Percentiles rank a stretch among this genome's conserved stretches.
These are phyloP conservation scores for Annulohypoxylon bovei DNA, from an alignment of 495 filamentous ascomycete genomes.

Conservation along the genomic window DNA sequence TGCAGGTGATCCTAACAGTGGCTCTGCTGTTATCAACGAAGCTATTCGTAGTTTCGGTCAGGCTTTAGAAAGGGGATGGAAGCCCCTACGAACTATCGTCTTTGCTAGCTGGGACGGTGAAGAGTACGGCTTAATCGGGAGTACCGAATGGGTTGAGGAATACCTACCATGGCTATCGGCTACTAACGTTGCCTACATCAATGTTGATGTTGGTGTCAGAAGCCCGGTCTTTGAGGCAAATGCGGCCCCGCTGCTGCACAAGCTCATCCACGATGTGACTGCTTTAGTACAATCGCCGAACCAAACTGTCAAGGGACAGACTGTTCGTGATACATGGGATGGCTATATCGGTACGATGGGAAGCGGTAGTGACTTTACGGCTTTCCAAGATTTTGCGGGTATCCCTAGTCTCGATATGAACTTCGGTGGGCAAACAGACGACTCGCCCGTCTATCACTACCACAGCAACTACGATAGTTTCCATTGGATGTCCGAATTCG, in stretches of 20 bases:
- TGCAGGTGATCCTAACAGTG: constrained; percentile 87
- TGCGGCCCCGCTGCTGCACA: constrained; percentile 82
- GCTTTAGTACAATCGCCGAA: constrained; percentile 81
- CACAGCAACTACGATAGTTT: constrained; percentile 95
- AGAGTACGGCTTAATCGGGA: constrained; percentile 92
- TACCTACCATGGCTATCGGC: constrained; percentile 83
- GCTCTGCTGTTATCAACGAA: constrained; percentile 90
- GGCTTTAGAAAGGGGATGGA: constrained; percentile 83
- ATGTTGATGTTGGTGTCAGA: constrained; percentile 83
- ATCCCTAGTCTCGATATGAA: constrained; percentile 86
- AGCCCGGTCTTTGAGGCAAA: constrained; percentile 75
- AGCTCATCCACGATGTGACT: constrained; percentile 75
- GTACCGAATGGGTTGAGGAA: constrained; percentile 96
- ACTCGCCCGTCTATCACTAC: constrained; percentile 72
- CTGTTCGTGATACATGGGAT: constrained; percentile 80
- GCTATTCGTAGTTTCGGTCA: constrained; percentile 83
- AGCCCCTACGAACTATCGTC: constrained; percentile 87
- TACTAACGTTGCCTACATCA: constrained; percentile 86
- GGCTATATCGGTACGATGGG: constrained; percentile 73
- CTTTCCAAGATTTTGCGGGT: constrained; percentile 93
- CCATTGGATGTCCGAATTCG: constrained; percentile 85
- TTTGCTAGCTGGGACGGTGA: constrained; percentile 96
- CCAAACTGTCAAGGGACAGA: constrained; percentile 79
- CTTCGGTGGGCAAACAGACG: constrained; percentile 66
- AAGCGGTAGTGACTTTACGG: constrained; percentile 86